phyloP scores from a whole-genome alignment of 495 filamentous ascomycete species.

The Penicillium canariense region DNA sequence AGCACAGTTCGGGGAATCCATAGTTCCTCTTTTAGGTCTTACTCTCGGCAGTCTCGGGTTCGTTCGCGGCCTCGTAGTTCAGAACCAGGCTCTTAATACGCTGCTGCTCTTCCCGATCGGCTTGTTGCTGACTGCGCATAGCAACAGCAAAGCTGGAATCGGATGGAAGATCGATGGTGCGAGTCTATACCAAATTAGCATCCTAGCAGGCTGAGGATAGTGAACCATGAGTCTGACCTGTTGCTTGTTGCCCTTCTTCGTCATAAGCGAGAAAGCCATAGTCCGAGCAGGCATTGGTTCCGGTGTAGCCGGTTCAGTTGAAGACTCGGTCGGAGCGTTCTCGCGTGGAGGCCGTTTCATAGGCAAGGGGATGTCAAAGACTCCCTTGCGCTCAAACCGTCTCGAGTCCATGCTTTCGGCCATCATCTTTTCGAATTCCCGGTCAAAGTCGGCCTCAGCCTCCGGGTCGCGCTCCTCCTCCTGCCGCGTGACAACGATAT shows the following conservation, averaged over 20 bases:
- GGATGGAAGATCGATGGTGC: constrained; percentile 89
- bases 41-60: constrained; percentile 70
- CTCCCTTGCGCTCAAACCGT: constrained; percentile 87
- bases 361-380: constrained; percentile 92
- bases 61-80: constrained; percentile 88
- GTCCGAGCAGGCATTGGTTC: constrained; percentile 51
- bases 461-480: constrained; percentile 92
- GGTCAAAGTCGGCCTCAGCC: constrained; percentile 94
- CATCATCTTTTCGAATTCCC: constrained; percentile 99
- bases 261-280: constrained; percentile 95
- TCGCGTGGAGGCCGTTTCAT: constrained; percentile 73
- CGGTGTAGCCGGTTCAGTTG: constrained; percentile 34
- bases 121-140: constrained; percentile 92
- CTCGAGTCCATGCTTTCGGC: constrained; percentile 90
- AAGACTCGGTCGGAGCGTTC: constrained; percentile 44
- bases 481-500: constrained; percentile 84
- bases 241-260: constrained; percentile 93
- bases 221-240: constrained; percentile 58
- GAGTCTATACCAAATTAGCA: constrained; percentile 58
- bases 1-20: constrained; percentile 9
- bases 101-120: constrained; percentile 92
- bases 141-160: constrained; percentile 93
- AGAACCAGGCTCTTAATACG: constrained; percentile 97
- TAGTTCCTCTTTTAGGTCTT: too few species aligned
- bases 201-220: background rate